These are phyloP conservation scores for Penicillium hesseltinei DNA, from an alignment of 2,329 filamentous ascomycete species.

Conservation along the genomic window DNA sequence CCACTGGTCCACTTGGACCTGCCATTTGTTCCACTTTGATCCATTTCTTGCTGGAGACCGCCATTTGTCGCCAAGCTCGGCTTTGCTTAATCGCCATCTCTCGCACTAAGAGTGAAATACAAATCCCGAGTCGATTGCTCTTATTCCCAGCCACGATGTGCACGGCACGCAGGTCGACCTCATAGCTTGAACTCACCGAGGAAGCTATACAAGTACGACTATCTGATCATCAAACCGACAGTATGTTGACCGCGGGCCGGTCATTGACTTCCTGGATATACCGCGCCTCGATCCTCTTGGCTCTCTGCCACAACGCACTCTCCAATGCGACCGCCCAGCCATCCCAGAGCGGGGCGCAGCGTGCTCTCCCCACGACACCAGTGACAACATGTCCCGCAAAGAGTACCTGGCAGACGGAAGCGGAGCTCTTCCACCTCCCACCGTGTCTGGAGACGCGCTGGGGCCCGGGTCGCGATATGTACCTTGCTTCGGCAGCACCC, in stretches of 20 bases:
- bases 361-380: neutral
- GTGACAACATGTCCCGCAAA: slow-evolving; percentile 13
- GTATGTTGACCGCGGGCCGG: slow-evolving; percentile 15
- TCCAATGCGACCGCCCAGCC: slow-evolving; percentile 8
- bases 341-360: neutral
- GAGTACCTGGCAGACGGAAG: slow-evolving; percentile 17
- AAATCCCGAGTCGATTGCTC: slow-evolving; percentile 8
- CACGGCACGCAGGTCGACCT: slow-evolving; percentile 1
- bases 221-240: slow-evolving; percentile 2
- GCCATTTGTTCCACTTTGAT: slow-evolving; percentile 3
- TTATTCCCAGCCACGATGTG: slow-evolving; percentile 16
- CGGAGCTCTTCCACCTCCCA: slow-evolving; percentile 15
- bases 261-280: slow-evolving; percentile 11
- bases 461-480: slow-evolving; percentile 4
- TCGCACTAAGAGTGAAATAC: neutral
- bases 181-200: slow-evolving; percentile 7
- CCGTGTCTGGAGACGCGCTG: slow-evolving; percentile 17
- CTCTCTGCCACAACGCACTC: slow-evolving; percentile 2
- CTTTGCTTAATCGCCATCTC: neutral
- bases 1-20: slow-evolving; percentile 21
- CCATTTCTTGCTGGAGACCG: slow-evolving; percentile 5
- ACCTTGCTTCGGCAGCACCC: neutral
- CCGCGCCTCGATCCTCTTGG: slow-evolving; percentile 7
- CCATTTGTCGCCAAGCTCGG: slow-evolving; percentile 3
- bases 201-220: slow-evolving; percentile 2